Base-by-base conservation (phyloP, 768 basidiomycete genomes). In the Termitomyces sp. region DNA sequence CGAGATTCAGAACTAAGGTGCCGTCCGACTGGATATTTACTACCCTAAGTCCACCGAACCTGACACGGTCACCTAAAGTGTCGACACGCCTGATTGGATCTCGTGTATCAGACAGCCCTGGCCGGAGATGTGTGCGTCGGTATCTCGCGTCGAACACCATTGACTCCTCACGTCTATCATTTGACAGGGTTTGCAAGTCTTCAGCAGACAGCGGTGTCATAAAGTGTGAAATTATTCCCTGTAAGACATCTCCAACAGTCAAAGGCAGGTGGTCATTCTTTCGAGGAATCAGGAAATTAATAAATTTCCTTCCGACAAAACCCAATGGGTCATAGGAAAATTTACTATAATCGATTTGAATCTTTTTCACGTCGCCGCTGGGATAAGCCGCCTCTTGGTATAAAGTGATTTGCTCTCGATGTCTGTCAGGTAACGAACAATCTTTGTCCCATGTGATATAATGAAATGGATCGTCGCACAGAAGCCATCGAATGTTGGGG, bases 1-100 rank as follows among this genome's bases (percentile, higher is more conserved):
- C 8, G 25, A 60, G 54, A 34, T 29, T 25, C 48, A 56, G 42
- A 31, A 32, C 10, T 20, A 60, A 40, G 38, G 49, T 55, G 31
- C 48, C 60, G 15, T 43, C 36, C 5, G 38, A 1, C 40, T 25
- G 15, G 10, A 54, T 9, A 2, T 48, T 47, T 1, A 8, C 34
- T 11, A 56, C 53, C 15, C 20, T 1, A 11, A 63, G 46, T 9
- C 62, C 58, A 7, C 58, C 62, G 32, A 63, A 63, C 40, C 32
- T 48, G 49, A 12, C 1, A 29, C 29, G 20, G 50, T 36, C 32
- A 7, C 58, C 58, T 32, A 60, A 36, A 10, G 54, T 55, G 48
- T 63, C 62, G 36, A 63, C 38, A 34, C 51, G 51, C 38, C 38
- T 53, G 17, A 53, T 15, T n/a, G 12, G 1, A 25, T 62, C 57